A percentile compares a stretch with the other conserved stretches of the same genome.
Evolutionary conservation across 1,284 basidiomycete species (phyloP).

Genomic region (Fistulina hepatica): DNA sequence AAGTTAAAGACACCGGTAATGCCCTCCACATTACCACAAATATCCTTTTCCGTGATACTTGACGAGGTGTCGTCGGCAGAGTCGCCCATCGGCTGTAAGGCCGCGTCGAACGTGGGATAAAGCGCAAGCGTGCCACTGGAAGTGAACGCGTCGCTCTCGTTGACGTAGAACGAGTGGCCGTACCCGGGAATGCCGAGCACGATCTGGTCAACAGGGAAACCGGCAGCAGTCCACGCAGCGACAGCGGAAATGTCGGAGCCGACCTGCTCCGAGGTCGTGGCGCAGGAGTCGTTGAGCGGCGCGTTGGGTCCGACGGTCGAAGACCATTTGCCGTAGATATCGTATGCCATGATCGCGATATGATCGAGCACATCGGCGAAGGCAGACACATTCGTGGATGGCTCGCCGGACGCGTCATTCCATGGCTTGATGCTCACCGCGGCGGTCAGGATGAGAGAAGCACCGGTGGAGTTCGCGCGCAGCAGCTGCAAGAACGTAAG

Average conservation of each 20-base stretch:
- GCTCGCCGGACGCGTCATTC: conserved; percentile 41
- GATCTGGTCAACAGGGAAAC: conserved; percentile 63
- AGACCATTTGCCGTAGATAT: conserved; percentile 53
- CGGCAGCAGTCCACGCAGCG: conserved; percentile 63
- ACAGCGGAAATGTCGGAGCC: conserved; percentile 74
- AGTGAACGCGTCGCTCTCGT: conserved; percentile 29
- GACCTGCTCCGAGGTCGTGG: conserved; percentile 44
- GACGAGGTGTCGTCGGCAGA: conserved; percentile 31
- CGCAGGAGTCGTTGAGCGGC: conserved; percentile 69
- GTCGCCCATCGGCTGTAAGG: conserved; percentile 34
- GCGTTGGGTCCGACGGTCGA: conserved; percentile 65
- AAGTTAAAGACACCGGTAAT: conserved; percentile 44
- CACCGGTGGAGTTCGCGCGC: conserved; percentile 36
- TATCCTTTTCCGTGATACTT: conserved; percentile 28
- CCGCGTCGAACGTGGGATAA: conserved; percentile 41
- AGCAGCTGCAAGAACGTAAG: conserved; percentile 69
- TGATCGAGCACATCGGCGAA: conserved; percentile 71
- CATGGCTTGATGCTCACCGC: conserved; percentile 66
- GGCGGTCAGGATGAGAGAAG: conserved; percentile 61
- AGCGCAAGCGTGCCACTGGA: conserved; percentile 25
- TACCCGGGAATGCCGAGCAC: conserved; percentile 72
- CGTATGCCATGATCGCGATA: conserved; percentile 73
- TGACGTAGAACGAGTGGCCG: conserved; percentile 50
- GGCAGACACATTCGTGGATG: conserved; percentile 51
- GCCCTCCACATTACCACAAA: conserved; percentile 36